phyloP scores from a whole-genome alignment of 2,329 filamentous ascomycete species.

The Chaetomium olivaceum region DNA sequence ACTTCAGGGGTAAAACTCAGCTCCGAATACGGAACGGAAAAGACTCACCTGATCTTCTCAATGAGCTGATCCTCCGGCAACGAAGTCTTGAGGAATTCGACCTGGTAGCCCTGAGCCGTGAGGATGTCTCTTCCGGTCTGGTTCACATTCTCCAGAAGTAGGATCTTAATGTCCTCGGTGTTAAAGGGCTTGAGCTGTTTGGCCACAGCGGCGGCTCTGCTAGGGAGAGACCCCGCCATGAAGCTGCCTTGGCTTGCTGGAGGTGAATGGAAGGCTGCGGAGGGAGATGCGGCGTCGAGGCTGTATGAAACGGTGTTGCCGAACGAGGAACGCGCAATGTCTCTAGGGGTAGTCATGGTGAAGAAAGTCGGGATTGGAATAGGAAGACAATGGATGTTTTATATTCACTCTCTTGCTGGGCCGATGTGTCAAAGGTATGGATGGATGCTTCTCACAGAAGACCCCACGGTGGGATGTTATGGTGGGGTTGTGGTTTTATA shows the following conservation, averaged over 20 bases:
- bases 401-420: slow-evolving; percentile 1
- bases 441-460: slow-evolving; percentile 17
- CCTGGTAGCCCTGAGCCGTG: slow-evolving; percentile 86
- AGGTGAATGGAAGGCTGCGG: slow-evolving; percentile 72
- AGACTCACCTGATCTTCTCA: slow-evolving; percentile 83
- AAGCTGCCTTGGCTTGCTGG: slow-evolving; percentile 51
- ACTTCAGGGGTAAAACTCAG: slow-evolving; percentile 13
- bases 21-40: slow-evolving; percentile 29
- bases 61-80: slow-evolving; percentile 91
- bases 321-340: slow-evolving; percentile 46
- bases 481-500: slow-evolving; percentile 28
- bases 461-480: slow-evolving; percentile 25
- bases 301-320: slow-evolving; percentile 53
- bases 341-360: slow-evolving; percentile 36
- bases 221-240: slow-evolving; percentile 44
- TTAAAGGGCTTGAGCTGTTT: slow-evolving; percentile 95
- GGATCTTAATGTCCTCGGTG: slow-evolving; percentile 92
- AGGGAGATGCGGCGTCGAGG: slow-evolving; percentile 71
- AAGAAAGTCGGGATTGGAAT: slow-evolving; percentile 11
- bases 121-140: slow-evolving; percentile 83
- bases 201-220: slow-evolving; percentile 42
- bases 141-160: slow-evolving; percentile 95
- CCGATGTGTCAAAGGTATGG: slow-evolving; percentile 14
- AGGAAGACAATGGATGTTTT: background rate
- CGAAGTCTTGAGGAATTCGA: slow-evolving; percentile 86